These are phyloP conservation scores for Zygoascus biomembranicola DNA, from an alignment of 805 yeast genomes.

Conservation along the genomic window DNA sequence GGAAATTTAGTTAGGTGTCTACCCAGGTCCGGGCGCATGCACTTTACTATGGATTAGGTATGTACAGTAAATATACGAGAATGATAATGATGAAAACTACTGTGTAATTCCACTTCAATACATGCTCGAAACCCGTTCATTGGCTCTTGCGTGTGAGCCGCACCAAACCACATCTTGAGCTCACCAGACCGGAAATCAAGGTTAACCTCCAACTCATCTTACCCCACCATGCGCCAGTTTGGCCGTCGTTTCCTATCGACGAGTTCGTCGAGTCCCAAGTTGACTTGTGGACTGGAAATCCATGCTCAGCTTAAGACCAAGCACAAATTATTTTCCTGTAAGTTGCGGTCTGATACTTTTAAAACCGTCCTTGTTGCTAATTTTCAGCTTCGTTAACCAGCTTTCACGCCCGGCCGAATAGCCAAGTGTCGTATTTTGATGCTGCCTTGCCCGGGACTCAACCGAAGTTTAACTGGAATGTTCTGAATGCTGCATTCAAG, in stretches of 20 bases:
- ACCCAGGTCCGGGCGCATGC: no score
- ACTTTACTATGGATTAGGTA: no score
- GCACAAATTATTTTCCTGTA: conserved; percentile 64
- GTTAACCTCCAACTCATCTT: background rate
- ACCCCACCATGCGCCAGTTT: background rate
- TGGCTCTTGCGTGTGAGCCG: background rate
- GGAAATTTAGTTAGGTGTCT: conserved; percentile 57
- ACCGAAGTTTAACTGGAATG: conserved; percentile 71
- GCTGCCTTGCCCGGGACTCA: conserved; percentile 88
- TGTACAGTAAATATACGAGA: no score
- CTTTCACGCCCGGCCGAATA: conserved; percentile 49
- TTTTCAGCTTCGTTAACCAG: conserved; percentile 29
- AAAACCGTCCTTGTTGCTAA: conserved; percentile 22
- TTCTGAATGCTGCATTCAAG: conserved; percentile 58
- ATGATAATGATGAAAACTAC: no score
- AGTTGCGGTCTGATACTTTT: background rate
- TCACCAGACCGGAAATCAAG: background rate
- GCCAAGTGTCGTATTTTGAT: conserved; percentile 69
- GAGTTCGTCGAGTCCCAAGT: background rate
- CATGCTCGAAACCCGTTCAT: no score
- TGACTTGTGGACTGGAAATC: conserved; percentile 63
- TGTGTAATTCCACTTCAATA: no score
- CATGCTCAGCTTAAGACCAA: conserved; percentile 80
- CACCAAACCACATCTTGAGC: background rate
- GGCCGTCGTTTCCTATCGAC: background rate